Base-by-base conservation (phyloP, 306 rosid species). In the Cicer judaicum region DNA sequence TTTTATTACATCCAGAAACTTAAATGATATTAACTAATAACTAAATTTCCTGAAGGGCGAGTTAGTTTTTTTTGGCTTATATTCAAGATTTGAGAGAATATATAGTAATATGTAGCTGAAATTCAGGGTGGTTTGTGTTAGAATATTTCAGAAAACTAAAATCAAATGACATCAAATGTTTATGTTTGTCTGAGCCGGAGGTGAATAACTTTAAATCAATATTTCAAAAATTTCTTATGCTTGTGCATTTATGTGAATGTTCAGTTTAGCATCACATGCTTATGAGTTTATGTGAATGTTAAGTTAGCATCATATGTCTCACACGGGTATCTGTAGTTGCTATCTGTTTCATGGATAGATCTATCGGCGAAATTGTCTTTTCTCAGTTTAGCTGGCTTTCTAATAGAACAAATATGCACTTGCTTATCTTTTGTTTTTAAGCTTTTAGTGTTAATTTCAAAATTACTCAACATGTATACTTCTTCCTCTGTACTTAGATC, bases 401-500 rank as follows among this genome's bases (percentile, higher is more conserved):
- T 77, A n/a, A 38, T 15, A 49, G 66, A 60, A 50, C 66, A 55
- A 29, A 36, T 39, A 18, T 19, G 56, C 54, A 13, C 13, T 13
- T 64, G 44, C 19, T 11, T 78, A 64, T 79, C 66, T 40, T 52
- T 66, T 55, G 10, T 11, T 69, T 64, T 75, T 15, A 19, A 40
- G 46, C 21, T 41, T 67, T 65, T 68, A 62, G 61, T 52, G 61
- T 54, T 61, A 11, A 24, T 10, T 72, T 55, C 38, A 39, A 44
- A 40, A 41, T 64, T 72, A 21, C 18, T 59, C 65, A 64, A 76
- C 74, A 34, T 80, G 42, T 19, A 70, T 1, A 54, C 62, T 73
- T 70, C 34, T 57, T 49, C 61, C 59, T 62, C n/a, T 7, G 21
- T 11, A 69, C 75, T 78, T 48, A 71, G 54, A 60, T 68, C n/a